Evolutionary conservation across 345 rosid species (phyloP).

Genomic region (Excoecaria cochinchinensis): DNA sequence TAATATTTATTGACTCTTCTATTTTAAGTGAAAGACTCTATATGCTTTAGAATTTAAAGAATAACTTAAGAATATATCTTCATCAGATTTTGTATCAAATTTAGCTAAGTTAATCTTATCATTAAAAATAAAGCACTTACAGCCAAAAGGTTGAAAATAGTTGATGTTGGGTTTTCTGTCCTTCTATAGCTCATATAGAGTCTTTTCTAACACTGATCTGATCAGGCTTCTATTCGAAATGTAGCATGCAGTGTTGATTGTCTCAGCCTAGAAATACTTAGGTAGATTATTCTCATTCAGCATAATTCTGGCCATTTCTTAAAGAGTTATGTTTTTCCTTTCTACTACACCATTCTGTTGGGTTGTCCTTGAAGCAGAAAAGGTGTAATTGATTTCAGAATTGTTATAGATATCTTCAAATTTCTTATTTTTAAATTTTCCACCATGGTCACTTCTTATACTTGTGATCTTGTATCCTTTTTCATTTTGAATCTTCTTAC

Average conservation of each 20-base stretch:
- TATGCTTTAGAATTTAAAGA: background rate
- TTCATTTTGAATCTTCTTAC: too few relatives aligned
- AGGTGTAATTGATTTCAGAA: background rate
- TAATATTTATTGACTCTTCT: too few relatives aligned
- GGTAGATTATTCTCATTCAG: background rate
- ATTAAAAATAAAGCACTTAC: background rate
- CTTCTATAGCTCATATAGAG: background rate
- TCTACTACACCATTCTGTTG: background rate
- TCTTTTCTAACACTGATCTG: background rate
- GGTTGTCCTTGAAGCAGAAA: background rate
- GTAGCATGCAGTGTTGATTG: background rate
- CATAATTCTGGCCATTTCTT: background rate
- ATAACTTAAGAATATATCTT: too few relatives aligned
- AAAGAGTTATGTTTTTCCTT: background rate
- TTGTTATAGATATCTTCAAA: too few relatives aligned
- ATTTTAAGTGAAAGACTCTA: background rate
- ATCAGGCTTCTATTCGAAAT: background rate
- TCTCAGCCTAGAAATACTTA: background rate
- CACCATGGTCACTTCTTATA: background rate
- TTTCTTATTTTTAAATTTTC: too few relatives aligned
- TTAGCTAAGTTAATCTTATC: background rate
- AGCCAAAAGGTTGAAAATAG: background rate
- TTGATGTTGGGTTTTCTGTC: background rate
- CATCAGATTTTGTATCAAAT: background rate
- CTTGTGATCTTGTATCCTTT: too few relatives aligned